Evolutionary conservation across 257 asterid genomes (phyloP), one percentile per base, ranked within the genome.

Genomic region (Solanum boliviense): DNA sequence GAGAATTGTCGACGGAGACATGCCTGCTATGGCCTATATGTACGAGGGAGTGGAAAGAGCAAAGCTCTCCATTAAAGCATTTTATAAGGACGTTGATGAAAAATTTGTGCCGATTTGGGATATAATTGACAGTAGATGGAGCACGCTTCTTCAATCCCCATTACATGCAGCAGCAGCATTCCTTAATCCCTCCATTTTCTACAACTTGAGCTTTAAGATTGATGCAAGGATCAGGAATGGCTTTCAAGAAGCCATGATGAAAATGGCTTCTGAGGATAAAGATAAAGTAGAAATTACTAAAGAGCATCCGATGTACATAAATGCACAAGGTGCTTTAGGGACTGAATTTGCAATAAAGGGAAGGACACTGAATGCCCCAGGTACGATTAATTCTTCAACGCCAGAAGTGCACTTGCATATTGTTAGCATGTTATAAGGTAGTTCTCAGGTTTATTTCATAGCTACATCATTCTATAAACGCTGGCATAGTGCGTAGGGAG

Each of bases 201-300:
- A 89, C 90, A 86, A 90, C 84, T 84, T 8, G 52, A 86, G 82
- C 87, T 89, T 88, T 78, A 89, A 88, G 89, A 83, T 84, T 75
- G 93, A 92, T 84, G 75, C 91, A 32, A 89, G 89, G 89, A 86
- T 92, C 82, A 89, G 93, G 87, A 92, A 91, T 78, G 92, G 91
- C 70, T 92, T 92, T 89, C 94, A 91, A 92, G 92, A 92, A 78
- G 91, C 93, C 70, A 91, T 92, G 94, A 84, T 85, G 84, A 92
- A 84, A 85, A 75, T 89, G 91, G 87, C 91, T 62, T 67, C 20
- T 36, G 92, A 88, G 84, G 93, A 91, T 38, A 87, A 76, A 32
- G 94, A 92, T 62, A 92, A 83, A 88, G 82, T 88, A 20, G 94
- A 91, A 86, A 92, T 91, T 38, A 89, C 92, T 71, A 88, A 88